phyloP scores from a whole-genome alignment of 148 eudicot species.

The Salicornia ramosissima region DNA sequence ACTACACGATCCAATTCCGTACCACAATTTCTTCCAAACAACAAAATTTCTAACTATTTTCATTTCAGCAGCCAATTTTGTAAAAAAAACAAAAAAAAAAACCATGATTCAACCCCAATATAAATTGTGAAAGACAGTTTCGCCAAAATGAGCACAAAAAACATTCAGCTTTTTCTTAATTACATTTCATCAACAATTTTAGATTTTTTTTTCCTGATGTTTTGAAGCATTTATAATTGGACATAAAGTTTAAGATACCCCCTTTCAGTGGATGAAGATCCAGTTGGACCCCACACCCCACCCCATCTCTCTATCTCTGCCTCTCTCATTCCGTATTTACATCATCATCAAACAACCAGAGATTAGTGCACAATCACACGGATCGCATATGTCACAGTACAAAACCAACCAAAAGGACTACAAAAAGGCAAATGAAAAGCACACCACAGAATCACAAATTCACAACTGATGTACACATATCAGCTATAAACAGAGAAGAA shows the following conservation, averaged over 20 bases:
- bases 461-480: not conserved
- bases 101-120: not conserved
- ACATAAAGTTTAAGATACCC: not conserved
- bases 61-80: not conserved
- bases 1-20: no score
- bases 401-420: not conserved
- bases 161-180: not conserved
- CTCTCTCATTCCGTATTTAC: not conserved
- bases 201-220: not conserved
- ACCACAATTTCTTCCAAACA: no score
- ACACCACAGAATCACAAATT: not conserved
- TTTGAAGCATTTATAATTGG: not conserved
- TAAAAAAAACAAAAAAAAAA: not conserved
- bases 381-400: not conserved
- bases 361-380: not conserved
- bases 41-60: no score
- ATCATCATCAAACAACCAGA: not conserved
- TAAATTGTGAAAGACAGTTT: not conserved
- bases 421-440: not conserved
- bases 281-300: not conserved
- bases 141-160: not conserved
- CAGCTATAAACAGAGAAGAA: not conserved
- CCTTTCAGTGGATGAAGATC: not conserved
- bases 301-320: not conserved
- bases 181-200: not conserved